phyloP scores from a whole-genome alignment of 2,329 filamentous ascomycete species.

The Elsinoe arachidis region DNA sequence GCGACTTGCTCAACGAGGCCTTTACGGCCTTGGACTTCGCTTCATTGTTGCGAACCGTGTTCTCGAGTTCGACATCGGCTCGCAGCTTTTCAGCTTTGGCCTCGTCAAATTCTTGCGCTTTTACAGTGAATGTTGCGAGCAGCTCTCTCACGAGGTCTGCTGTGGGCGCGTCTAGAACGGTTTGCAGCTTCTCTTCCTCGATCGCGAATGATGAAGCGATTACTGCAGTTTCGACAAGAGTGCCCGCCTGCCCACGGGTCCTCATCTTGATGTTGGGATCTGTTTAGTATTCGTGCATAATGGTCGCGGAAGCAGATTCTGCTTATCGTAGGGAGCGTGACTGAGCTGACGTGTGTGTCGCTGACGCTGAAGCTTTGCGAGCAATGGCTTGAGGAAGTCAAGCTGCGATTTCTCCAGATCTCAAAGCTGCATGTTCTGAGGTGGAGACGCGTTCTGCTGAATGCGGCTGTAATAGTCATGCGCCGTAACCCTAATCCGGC shows the following conservation, averaged over 20 bases:
- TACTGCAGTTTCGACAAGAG: conserved; percentile 60
- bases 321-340: too few species aligned
- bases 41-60: conserved; percentile 74
- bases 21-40: conserved; percentile 75
- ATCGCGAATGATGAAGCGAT: conserved; percentile 63
- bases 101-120: conserved; percentile 73
- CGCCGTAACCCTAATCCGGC: not conserved
- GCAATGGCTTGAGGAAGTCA: not conserved
- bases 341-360: not conserved
- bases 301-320: not conserved
- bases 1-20: conserved; percentile 68
- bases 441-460: not conserved
- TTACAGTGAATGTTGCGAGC: conserved; percentile 63
- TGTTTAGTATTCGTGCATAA: not conserved
- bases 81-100: conserved; percentile 82
- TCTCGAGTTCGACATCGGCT: conserved; percentile 86
- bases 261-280: conserved; percentile 39
- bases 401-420: not conserved
- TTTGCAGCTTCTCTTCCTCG: conserved; percentile 54
- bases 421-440: not conserved
- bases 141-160: conserved; percentile 67
- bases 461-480: not conserved
- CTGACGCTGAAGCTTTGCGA: not conserved
- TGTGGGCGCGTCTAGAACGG: conserved; percentile 60
- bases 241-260: conserved; percentile 35